phyloP scores from a whole-genome alignment of 257 asterid species.

The Catharanthus roseus region DNA sequence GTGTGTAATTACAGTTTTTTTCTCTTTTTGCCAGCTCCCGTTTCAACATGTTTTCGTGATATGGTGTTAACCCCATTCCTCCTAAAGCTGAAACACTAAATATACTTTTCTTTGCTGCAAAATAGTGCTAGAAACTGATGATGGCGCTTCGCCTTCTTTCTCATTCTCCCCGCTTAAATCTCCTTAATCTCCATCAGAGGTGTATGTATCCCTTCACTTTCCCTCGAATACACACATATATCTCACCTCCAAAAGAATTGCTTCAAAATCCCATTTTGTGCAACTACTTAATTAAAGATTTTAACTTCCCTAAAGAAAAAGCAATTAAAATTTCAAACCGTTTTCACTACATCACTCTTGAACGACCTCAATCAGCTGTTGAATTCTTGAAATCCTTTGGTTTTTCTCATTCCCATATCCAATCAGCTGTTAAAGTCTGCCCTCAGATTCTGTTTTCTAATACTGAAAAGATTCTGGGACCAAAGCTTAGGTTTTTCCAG shows the following conservation, averaged over 20 bases:
- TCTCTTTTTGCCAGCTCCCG: no score
- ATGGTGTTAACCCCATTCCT: no score
- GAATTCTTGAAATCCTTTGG: neutral
- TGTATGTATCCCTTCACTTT: neutral
- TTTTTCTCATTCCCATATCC: neutral
- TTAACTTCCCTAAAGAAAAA: neutral
- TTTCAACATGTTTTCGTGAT: no score
- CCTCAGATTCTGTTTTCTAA: neutral
- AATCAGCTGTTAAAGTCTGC: neutral
- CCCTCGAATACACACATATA: neutral
- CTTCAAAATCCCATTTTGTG: neutral
- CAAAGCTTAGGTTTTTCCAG: slow-evolving; percentile 26
- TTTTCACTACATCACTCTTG: neutral
- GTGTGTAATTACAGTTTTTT: no score
- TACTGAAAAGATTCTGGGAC: neutral
- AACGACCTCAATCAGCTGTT: neutral
- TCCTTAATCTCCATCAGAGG: neutral
- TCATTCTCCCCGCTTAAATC: neutral
- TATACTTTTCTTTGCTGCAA: neutral
- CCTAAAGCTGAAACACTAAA: no score
- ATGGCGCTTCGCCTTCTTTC: neutral
- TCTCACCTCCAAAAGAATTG: neutral
- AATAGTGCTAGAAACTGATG: neutral
- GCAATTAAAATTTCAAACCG: neutral
- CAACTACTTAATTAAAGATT: neutral